phyloP scores from a whole-genome alignment of 352 stramenopile species.

The Phytophthora boehmeriae region DNA sequence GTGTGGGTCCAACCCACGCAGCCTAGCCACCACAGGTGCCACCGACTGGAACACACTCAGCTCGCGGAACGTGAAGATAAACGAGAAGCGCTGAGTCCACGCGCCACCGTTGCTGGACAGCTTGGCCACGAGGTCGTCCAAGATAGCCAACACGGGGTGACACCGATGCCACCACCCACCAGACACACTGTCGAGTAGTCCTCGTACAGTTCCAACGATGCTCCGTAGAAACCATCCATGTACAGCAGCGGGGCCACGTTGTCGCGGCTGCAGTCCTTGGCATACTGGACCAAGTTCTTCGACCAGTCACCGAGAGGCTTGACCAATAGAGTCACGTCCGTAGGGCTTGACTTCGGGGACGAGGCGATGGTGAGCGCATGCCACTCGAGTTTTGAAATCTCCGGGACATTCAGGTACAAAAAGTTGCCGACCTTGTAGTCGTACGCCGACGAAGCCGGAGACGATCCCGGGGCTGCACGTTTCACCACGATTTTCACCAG shows the following conservation, averaged over 20 bases:
- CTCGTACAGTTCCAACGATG: conserved; percentile 51
- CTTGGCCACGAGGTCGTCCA: conserved; percentile 49
- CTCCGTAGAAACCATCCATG: conserved; percentile 62
- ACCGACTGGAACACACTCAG: conserved; percentile 40
- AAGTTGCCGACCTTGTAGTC: conserved; percentile 65
- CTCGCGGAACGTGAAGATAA: conserved; percentile 50
- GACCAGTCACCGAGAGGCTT: conserved; percentile 63
- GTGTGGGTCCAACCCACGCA: conserved; percentile 45
- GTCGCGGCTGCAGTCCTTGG: conserved; percentile 40
- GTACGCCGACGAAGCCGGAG: conserved; percentile 29
- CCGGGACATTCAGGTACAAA: conserved; percentile 58
- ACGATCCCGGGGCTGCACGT: conserved; percentile 38
- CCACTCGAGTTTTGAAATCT: conserved; percentile 63
- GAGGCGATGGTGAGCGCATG: conserved; percentile 63
- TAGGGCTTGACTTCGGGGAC: conserved; percentile 45
- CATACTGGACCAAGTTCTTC: conserved; percentile 43
- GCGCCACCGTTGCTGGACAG: conserved; percentile 24
- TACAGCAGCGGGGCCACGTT: conserved; percentile 42
- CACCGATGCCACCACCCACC: conserved; percentile 49
- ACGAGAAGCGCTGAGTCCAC: conserved; percentile 48
- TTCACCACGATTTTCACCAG: conserved; percentile 60
- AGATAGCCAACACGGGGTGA: conserved; percentile 53
- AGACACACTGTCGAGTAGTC: conserved; percentile 56
- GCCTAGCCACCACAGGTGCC: conserved; percentile 33
- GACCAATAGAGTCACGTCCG: conserved; percentile 49